These are phyloP conservation scores for Picea glauca DNA, from an alignment of 75 land plant genomes.

Conservation along the genomic window DNA sequence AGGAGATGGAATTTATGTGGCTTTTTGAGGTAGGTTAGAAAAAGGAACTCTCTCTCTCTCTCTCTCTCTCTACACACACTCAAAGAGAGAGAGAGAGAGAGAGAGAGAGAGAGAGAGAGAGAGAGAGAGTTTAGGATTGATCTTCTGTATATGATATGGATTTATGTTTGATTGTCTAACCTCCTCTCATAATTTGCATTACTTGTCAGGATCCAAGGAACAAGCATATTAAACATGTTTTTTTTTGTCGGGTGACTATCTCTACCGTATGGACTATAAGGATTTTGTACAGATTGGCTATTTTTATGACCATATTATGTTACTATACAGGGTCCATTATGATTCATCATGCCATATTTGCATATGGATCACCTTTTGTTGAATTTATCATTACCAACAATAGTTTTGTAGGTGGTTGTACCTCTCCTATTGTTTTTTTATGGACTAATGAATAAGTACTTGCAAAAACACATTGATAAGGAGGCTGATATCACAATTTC, in stretches of 20 bases:
- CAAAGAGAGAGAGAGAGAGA: no score
- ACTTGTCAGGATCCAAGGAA: constrained; percentile 72
- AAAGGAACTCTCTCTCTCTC: not conserved
- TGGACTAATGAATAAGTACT: not conserved
- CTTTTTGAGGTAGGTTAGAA: constrained; percentile 72
- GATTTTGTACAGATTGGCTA: constrained; percentile 77
- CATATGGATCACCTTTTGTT: not conserved
- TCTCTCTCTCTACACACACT: no score
- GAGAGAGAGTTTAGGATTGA: not conserved
- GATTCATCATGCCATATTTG: not conserved
- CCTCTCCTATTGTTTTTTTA: not conserved
- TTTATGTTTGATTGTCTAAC: not conserved
- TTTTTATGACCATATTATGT: not conserved
- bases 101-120: no score
- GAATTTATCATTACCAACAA: not conserved
- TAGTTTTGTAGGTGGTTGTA: not conserved
- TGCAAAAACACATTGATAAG: constrained; percentile 76
- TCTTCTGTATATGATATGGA: not conserved
- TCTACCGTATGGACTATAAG: constrained; percentile 96
- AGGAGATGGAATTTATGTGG: constrained; percentile 50
- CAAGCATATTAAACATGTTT: constrained; percentile 73
- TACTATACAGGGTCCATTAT: not conserved
- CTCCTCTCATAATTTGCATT: constrained; percentile 11
- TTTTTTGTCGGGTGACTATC: constrained; percentile 94
- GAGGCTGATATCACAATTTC: constrained; percentile 86